phyloP scores from a whole-genome alignment of 2,329 filamentous ascomycete species.

The Fusarium sp. region DNA sequence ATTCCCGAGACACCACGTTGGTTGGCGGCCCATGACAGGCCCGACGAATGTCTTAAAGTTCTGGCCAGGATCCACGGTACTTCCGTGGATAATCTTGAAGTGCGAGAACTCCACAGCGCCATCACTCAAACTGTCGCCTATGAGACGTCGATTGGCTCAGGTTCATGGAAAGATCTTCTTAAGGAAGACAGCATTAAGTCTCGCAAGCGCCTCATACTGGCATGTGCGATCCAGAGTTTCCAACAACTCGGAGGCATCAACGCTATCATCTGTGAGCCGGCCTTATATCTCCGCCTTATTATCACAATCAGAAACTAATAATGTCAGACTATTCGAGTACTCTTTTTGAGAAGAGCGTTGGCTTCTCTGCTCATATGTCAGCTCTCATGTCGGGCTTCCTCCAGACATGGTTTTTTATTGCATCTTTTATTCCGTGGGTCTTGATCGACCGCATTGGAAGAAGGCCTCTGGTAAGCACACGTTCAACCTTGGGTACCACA shows the following conservation, averaged over 20 bases:
- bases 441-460: conserved; percentile 40
- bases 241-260: conserved; percentile 65
- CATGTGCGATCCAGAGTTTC: conserved; percentile 49
- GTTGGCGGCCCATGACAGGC: conserved; percentile 55
- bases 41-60: conserved; percentile 54
- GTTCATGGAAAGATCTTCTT: conserved; percentile 50
- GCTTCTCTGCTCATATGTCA: conserved; percentile 58
- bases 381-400: conserved; percentile 66
- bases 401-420: conserved; percentile 60
- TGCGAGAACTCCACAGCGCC: conserved; percentile 45
- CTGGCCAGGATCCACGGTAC: conserved; percentile 54
- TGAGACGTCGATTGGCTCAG: conserved; percentile 50
- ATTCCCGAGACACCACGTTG: conserved; percentile 60
- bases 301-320: fast-evolving
- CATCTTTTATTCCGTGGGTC: conserved; percentile 54
- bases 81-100: conserved; percentile 39
- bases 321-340: conserved; percentile 58
- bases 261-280: conserved; percentile 57
- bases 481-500: fast-evolving
- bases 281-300: background rate
- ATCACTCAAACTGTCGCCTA: conserved; percentile 52
- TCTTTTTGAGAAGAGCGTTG: conserved; percentile 60
- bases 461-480: conserved; percentile 23
- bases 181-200: conserved; percentile 52
- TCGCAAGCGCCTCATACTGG: conserved; percentile 49